Evolutionary conservation across 78 protist genomes (phyloP), one percentile per base, ranked within the genome.

Genomic region (Bigelowiella natans): DNA sequence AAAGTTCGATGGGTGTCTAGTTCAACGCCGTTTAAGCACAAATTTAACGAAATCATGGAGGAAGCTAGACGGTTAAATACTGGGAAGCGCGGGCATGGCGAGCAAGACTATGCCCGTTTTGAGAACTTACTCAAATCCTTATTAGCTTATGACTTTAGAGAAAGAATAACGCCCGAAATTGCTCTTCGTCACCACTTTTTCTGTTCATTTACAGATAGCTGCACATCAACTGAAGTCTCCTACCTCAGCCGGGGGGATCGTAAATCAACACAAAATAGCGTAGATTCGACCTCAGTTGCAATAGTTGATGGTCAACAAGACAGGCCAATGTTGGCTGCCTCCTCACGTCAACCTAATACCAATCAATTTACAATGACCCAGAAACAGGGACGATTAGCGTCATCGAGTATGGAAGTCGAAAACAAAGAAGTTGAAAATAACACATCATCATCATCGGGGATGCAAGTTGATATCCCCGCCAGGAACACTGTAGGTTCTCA

Each of bases 71-170:
- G 51, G 34, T 88, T 82, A 38, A 38, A 7, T 31, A 28, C 86
- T 2, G 11, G 89, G 82, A 1, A n/a, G 30, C 39, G 36, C 2
- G 39, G 89, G 28, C 73, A 1, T 1, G 2, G 82, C 28, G n/a
- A 36, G 39, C 36, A 90, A 26, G 96, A 96, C 90, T 95, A 95
- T 89, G 39, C 38, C 1, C 37, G 36, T 40, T 94, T 96, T 38
- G 38, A 84, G 87, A 91, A 96, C 91, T 92, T 96, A n/a, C 86
- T 96, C 18, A 82, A 38, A 31, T 38, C 84, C 40, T 93, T 97
- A 95, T 92, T 97, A 51, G 82, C 40, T 26, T 94, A 93, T 86
- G 96, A 96, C 88, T 97, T 97, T 0, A 88, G 31, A 36, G 39
- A 91, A 84, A 90, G 98, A 31, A 95, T 95, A 82, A 92, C 94